A percentile compares a stretch with the other conserved stretches of the same genome.
These are phyloP conservation scores for carrot (Daucus carota) DNA, from an alignment of 129 eudicot genomes.

Conservation along the genomic window DH1_v3.0 NC_030381.2:40924501-40925000, in stretches of 20 bases:
- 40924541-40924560: constrained; percentile 71
- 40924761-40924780: constrained; percentile 71
- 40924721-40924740: constrained; percentile 48
- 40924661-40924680: constrained; percentile 60
- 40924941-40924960: constrained; percentile 73
- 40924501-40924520: constrained; percentile 43
- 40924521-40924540: constrained; percentile 57
- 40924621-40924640: constrained; percentile 34
- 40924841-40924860: constrained; percentile 33
- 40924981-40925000: constrained; percentile 57
- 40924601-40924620: constrained; percentile 46
- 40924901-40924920: constrained; percentile 46
- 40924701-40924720: constrained; percentile 49
- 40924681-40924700: constrained; percentile 54
- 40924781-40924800: constrained; percentile 67
- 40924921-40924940: constrained; percentile 54
- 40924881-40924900: constrained; percentile 75
- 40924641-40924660: constrained; percentile 63
- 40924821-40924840: constrained; percentile 29
- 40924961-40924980: constrained; percentile 90
- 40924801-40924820: constrained; percentile 42
- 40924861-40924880: constrained; percentile 62
- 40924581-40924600: constrained; percentile 50
- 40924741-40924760: constrained; percentile 40
- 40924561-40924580: constrained; percentile 71